phyloP scores from a whole-genome alignment of 768 basidiomycete species.

The Rhodotorula sphaerocarpa region DNA sequence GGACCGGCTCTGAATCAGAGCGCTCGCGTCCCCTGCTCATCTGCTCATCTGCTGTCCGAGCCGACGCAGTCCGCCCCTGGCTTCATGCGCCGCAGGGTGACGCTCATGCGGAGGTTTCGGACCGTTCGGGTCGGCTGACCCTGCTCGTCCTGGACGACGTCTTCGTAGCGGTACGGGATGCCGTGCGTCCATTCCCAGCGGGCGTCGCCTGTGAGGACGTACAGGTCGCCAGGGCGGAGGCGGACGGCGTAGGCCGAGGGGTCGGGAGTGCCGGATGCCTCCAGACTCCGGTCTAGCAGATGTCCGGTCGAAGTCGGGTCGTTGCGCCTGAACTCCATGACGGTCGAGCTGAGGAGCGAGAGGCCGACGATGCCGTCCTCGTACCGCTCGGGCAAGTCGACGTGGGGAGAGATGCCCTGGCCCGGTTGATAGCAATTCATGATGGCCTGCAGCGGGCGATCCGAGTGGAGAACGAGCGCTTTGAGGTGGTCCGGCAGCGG shows the following conservation, averaged over 20 bases:
- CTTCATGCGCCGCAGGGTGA: conserved; percentile 80
- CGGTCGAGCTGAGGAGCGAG: conserved; percentile 68
- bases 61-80: conserved; percentile 56
- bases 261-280: conserved; percentile 2
- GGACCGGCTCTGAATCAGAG: too few species aligned
- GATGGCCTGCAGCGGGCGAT: conserved; percentile 67
- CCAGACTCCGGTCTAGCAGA: too few species aligned
- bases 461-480: conserved; percentile 40
- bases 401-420: conserved; percentile 75
- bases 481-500: conserved; percentile 4
- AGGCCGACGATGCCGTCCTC: conserved; percentile 84
- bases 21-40: too few species aligned
- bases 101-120: conserved; percentile 58
- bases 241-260: conserved; percentile 52
- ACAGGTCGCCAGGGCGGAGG: conserved; percentile 64
- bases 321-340: conserved; percentile 60
- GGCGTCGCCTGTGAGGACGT: conserved; percentile 71
- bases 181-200: conserved; percentile 84
- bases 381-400: conserved; percentile 75
- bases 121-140: conserved; percentile 23
- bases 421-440: conserved; percentile 82
- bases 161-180: conserved; percentile 58
- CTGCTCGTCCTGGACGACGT: conserved; percentile 51
- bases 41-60: too few species aligned
- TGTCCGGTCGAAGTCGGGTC: not conserved